phyloP scores from a whole-genome alignment of 139 green algal genomes.

The Axilococcus clingmanii region DNA sequence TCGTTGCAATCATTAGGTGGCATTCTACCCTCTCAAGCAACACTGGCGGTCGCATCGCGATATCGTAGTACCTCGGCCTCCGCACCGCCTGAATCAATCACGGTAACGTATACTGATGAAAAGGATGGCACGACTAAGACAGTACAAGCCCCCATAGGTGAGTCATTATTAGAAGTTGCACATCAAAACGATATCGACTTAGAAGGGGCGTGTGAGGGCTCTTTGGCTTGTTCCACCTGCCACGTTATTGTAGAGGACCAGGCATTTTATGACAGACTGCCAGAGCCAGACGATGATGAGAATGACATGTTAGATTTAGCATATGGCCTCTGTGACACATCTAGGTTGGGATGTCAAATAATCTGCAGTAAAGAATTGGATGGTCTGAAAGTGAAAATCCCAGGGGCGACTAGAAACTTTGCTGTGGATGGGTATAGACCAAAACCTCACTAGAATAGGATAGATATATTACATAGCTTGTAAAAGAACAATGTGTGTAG shows the following conservation, averaged over 20 bases:
- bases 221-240: conserved; percentile 95
- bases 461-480: background rate
- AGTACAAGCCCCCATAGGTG: conserved; percentile 70
- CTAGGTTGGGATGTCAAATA: conserved; percentile 92
- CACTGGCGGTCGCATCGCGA: too few relatives aligned
- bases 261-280: conserved; percentile 74
- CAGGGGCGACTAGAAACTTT: conserved; percentile 89
- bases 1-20: too few relatives aligned
- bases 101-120: conserved; percentile 77
- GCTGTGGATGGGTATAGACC: conserved; percentile 72
- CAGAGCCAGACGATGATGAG: conserved; percentile 92
- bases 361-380: conserved; percentile 81
- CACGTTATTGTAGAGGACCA: conserved; percentile 85
- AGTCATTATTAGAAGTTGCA: conserved; percentile 81
- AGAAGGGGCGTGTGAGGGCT: conserved; percentile 95
- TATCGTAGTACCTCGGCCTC: too few relatives aligned
- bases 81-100: conserved; percentile 47
- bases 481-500: background rate
- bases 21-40: too few relatives aligned
- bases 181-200: conserved; percentile 98
- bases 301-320: conserved; percentile 99
- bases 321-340: conserved; percentile 96
- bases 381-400: conserved; percentile 83
- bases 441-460: conserved; percentile 57
- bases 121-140: conserved; percentile 72